These are phyloP conservation scores for Pseudogymnoascus sp. DNA, from an alignment of 2,329 filamentous ascomycete genomes.

Conservation along the genomic window DNA sequence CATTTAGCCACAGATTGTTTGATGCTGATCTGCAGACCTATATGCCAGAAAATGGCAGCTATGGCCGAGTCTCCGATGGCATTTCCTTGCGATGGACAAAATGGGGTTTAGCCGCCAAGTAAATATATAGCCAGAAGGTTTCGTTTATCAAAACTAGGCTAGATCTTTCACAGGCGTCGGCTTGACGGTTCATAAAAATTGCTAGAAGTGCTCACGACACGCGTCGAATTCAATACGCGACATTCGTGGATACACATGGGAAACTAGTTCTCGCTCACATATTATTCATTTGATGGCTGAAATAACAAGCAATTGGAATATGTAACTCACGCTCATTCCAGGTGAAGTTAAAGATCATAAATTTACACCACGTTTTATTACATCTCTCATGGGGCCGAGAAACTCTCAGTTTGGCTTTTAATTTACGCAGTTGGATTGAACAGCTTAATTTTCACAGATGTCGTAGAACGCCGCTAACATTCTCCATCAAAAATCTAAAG, in stretches of 20 bases:
- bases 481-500: too few relatives aligned
- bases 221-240: too few relatives aligned
- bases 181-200: neutral
- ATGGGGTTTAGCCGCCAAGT: neutral
- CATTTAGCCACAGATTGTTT: neutral
- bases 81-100: neutral
- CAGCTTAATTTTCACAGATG: too few relatives aligned
- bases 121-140: neutral
- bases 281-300: neutral
- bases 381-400: too few relatives aligned
- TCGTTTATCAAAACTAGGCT: neutral
- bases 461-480: too few relatives aligned
- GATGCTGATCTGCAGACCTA: neutral
- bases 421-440: too few relatives aligned
- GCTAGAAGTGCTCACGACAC: neutral
- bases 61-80: neutral
- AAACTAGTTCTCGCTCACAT: too few relatives aligned
- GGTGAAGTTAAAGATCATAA: neutral
- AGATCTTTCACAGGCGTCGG: neutral
- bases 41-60: neutral
- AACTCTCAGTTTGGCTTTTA: too few relatives aligned
- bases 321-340: neutral
- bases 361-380: neutral
- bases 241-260: too few relatives aligned
- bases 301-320: neutral